Base-by-base conservation (phyloP, 2,329 filamentous ascomycete species). In the Atkinsonella texensis region DNA sequence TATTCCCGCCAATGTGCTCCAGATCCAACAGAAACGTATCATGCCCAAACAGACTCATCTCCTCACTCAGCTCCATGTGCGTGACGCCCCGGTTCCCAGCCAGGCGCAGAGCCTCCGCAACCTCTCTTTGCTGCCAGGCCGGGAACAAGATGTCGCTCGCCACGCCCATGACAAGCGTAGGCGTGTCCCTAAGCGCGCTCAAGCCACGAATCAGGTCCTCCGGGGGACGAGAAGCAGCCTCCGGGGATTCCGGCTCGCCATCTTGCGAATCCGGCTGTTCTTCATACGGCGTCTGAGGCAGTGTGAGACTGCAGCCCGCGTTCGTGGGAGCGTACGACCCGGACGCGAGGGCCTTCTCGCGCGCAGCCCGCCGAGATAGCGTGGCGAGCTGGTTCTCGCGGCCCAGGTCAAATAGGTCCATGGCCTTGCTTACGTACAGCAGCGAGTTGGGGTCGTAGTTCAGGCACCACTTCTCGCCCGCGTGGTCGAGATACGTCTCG, bases 401-500 rank as follows among this genome's bases (percentile, higher is more conserved):
- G 23, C 93, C 89, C 0, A 98, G 78, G 62, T 98, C 93, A 66
- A 98, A 98, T 12, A 98, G 75, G 64, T 98, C 93, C 93, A 98
- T 98, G 5, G 93, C 93, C 70, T 98, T 98, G 66, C 89, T 95
- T 52, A 98, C 88, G 66, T 98, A 98, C 2, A 98, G 74, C 40
- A 97, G 72, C 63, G 89, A 95, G 69, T 98, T 98, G 28, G 93
- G 83, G 62, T 98, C 93, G 65, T 97, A 97, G 56, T 93, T 90
- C 28, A 98, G 76, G 64, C 89, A 96, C 74, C 95, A 98, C 68
- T 98, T 98, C 72, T 98, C 93, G 18, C 93, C 93, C 0, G 93
- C 93, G 62, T 98, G 93, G 67, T 98, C 93, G 17, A 98, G 80
- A 64, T 98, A 98, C 0, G 93, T 98, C 70, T 98, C 93, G 58